Evolutionary conservation across 176 grass and related monocot genomes (phyloP).

Genomic region (Juncus inflexus): DNA sequence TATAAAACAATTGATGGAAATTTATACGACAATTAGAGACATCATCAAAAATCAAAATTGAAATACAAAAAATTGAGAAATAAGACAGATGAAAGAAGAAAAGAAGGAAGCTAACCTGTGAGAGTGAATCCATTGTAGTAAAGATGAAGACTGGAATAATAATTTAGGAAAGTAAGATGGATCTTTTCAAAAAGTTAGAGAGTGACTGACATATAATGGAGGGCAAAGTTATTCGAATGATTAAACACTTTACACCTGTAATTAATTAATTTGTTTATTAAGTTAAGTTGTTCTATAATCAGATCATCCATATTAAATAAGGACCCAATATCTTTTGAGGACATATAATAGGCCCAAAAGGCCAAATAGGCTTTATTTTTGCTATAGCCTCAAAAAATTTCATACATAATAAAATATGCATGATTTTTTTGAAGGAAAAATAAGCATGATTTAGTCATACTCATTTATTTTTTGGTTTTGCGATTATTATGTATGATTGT

Average conservation of each 20-base stretch:
- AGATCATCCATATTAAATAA: neutral
- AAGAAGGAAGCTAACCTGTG: constrained; percentile 8
- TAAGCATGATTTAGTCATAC: no score
- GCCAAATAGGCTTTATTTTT: no score
- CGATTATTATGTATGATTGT: no score
- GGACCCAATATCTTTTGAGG: no score
- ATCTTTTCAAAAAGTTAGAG: constrained; percentile 4
- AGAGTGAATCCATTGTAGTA: constrained; percentile 9
- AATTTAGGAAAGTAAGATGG: constrained; percentile 24
- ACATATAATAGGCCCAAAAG: no score
- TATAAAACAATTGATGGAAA: neutral
- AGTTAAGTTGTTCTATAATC: neutral
- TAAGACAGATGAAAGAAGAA: neutral
- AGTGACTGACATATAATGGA: neutral
- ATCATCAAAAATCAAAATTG: neutral
- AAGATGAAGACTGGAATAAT: neutral
- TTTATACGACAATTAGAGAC: neutral
- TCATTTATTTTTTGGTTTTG: no score
- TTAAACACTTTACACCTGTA: neutral
- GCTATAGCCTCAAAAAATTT: no score
- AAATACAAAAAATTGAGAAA: neutral
- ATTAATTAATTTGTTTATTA: neutral
- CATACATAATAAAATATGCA: no score
- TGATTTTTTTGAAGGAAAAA: no score
- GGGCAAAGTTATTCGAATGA: neutral